Conservation (phyloP, 306 rosid genomes). For the Quillaja saponaria region DNA sequence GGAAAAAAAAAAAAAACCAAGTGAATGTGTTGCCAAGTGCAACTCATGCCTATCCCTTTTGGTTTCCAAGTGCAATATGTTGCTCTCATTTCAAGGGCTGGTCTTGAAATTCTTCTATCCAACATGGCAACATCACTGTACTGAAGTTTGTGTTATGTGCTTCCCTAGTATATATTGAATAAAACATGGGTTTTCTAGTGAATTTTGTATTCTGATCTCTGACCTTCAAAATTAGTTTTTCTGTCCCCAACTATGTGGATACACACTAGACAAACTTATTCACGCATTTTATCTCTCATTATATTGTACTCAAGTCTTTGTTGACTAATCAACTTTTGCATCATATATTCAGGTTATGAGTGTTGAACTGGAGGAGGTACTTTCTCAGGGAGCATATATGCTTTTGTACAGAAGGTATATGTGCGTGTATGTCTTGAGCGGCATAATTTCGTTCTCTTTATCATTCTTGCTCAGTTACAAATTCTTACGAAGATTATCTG, state of each 20-base stretch:
- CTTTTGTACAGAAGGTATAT: constrained; percentile 84
- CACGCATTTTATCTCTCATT: neutral
- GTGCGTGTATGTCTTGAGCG: constrained; percentile 3
- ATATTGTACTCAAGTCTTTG: constrained; percentile 6
- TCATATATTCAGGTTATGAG: constrained; percentile 53
- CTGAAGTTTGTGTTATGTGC: too few relatives aligned
- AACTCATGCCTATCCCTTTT: constrained; percentile 9
- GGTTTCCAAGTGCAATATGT: constrained; percentile 5
- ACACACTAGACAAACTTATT: neutral
- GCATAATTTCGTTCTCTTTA: too few relatives aligned
- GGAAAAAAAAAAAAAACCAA: too few relatives aligned
- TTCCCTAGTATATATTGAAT: too few relatives aligned
- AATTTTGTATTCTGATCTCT: too few relatives aligned
- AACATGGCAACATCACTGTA: too few relatives aligned
- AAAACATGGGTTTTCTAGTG: too few relatives aligned
- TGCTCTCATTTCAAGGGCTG: neutral
- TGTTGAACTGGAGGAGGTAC: constrained; percentile 88
- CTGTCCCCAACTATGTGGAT: too few relatives aligned
- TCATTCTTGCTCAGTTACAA: too few relatives aligned
- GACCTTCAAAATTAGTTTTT: too few relatives aligned
- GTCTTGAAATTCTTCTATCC: neutral
- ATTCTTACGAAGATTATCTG: too few relatives aligned
- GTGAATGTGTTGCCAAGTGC: neutral
- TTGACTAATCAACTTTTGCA: constrained; percentile 27
- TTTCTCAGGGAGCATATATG: constrained; percentile 97